Evolutionary conservation across 352 stramenopile species (phyloP).

Genomic region (Globisporangium emineosum): DNA sequence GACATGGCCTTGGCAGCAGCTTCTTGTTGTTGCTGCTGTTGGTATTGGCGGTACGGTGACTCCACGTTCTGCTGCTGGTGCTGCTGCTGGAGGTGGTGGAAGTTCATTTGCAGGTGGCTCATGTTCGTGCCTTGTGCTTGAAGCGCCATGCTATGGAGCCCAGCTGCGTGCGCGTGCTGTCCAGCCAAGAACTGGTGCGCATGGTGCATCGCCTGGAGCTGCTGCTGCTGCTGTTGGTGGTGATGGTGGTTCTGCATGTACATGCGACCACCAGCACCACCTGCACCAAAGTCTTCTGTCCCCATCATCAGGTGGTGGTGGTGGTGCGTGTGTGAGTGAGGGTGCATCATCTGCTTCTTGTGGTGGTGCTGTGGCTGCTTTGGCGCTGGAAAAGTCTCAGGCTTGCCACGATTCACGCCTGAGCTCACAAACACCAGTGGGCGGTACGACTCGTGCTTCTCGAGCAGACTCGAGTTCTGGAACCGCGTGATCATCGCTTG

Average conservation of each 20-base stretch:
- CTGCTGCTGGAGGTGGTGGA: conserved; percentile 5
- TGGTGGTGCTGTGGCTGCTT: conserved; percentile 41
- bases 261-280: conserved; percentile 1
- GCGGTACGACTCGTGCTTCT: conserved; percentile 92
- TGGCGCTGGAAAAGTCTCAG: conserved; percentile 62
- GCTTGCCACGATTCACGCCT: conserved; percentile 61
- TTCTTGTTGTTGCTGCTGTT: conserved; percentile 30
- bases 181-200: conserved; percentile 19
- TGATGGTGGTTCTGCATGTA: conserved; percentile 18
- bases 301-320: conserved; percentile 26
- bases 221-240: conserved; percentile 13
- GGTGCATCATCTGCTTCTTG: conserved; percentile 32
- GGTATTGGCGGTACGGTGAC: conserved; percentile 20
- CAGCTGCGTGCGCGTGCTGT: neutral
- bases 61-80: conserved; percentile 12
- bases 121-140: neutral
- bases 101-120: conserved; percentile 12
- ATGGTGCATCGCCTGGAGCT: conserved; percentile 19
- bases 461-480: conserved; percentile 96
- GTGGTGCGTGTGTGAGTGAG: conserved; percentile 9
- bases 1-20: conserved; percentile 7
- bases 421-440: conserved; percentile 89
- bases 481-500: conserved; percentile 98
- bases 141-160: neutral
- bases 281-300: neutral